A percentile compares a stretch with the other conserved stretches of the same genome.
Conservation (phyloP, 2,329 filamentous ascomycete species). For the Phyllosticta citribraziliensis region DNA sequence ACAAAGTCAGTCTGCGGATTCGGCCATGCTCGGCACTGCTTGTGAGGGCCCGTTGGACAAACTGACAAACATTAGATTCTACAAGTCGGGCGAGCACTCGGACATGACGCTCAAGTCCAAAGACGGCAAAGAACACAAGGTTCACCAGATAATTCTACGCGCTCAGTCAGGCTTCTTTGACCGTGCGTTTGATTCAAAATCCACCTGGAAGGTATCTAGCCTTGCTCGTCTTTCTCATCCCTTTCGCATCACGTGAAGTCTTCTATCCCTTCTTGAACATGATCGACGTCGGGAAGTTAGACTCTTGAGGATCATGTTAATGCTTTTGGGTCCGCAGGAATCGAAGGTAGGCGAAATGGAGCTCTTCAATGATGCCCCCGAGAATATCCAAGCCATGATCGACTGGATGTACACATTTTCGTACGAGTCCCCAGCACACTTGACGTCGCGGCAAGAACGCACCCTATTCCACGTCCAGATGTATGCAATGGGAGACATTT, state of each 20-base stretch:
- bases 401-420: slow-evolving; percentile 7
- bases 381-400: slow-evolving; percentile 3
- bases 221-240: neutral
- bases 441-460: neutral
- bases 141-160: slow-evolving; percentile 4
- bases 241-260: neutral
- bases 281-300: neutral
- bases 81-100: slow-evolving; percentile 5
- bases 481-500: slow-evolving; percentile 9
- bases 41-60: neutral
- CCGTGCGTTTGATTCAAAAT: slow-evolving; percentile 1
- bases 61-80: neutral
- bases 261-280: neutral
- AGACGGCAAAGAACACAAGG: slow-evolving; percentile 6
- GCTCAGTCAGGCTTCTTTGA: slow-evolving; percentile 5
- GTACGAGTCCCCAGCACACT: neutral
- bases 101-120: slow-evolving; percentile 6
- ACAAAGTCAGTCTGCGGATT: neutral
- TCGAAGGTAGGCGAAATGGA: slow-evolving; percentile 3
- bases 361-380: slow-evolving; percentile 2
- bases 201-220: slow-evolving; percentile 5
- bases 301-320: neutral
- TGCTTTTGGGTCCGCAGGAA: slow-evolving; percentile 1
- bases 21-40: neutral
- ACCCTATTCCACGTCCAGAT: slow-evolving; percentile 9